phyloP scores from a whole-genome alignment of 2,329 filamentous ascomycete genomes.

The Seiridium cupressi region DNA sequence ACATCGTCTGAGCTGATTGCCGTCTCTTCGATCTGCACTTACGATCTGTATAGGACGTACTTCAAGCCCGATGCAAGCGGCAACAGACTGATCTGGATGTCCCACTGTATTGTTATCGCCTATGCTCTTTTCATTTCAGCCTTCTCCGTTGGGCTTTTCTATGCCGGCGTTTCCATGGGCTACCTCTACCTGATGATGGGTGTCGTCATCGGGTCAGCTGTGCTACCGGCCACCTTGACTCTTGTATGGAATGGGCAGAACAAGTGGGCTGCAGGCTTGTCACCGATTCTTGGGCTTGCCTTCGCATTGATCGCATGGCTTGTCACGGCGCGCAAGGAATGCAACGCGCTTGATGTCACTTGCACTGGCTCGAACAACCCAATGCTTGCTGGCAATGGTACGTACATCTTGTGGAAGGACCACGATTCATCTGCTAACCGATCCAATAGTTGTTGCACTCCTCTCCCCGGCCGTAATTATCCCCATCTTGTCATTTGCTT shows the following conservation, averaged over 20 bases:
- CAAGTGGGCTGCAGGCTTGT: constrained; percentile 68
- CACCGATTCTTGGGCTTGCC: constrained; percentile 66
- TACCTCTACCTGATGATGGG: constrained; percentile 91
- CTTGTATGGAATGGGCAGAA: constrained; percentile 81
- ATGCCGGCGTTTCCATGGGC: constrained; percentile 79
- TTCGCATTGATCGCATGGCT: constrained; percentile 75
- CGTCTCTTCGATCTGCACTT: constrained; percentile 84
- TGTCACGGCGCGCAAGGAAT: constrained; percentile 69
- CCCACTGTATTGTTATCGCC: constrained; percentile 65
- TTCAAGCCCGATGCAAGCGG: constrained; percentile 76
- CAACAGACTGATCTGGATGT: constrained; percentile 75
- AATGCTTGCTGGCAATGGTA: constrained; percentile 76
- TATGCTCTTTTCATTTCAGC: constrained; percentile 77
- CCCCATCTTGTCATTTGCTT: constrained; percentile 69
- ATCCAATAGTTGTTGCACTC: constrained; percentile 62
- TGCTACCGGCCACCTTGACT: constrained; percentile 78
- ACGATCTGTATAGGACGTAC: constrained; percentile 86
- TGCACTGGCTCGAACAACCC: constrained; percentile 84
- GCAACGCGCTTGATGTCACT: constrained; percentile 65
- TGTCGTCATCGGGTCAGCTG: constrained; percentile 81
- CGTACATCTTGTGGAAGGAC: neutral
- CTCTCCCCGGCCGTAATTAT: constrained; percentile 75
- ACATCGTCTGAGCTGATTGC: constrained; percentile 83
- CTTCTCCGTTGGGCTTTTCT: constrained; percentile 73
- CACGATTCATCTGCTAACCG: neutral